Evolutionary conservation across 768 basidiomycete genomes (phyloP), one percentile per base, ranked within the genome.

Genomic region (Neoboletus brunneissimus): DNA sequence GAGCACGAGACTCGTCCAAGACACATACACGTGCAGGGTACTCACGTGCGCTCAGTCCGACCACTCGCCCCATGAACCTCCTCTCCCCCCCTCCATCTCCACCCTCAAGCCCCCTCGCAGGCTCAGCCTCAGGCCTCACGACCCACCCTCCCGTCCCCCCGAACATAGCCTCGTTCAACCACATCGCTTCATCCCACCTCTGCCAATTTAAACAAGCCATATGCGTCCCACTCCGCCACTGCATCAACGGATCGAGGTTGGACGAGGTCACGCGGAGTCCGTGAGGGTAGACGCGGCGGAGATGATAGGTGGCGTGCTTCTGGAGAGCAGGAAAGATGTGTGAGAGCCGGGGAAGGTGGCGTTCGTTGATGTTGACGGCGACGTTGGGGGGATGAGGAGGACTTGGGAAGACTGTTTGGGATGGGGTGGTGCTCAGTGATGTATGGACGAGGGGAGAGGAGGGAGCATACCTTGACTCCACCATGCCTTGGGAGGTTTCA

Each of bases 121-220:
- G 72, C 56, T 74, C 51, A 22, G 54, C 44, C 13, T 60, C 59
- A 1, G 84, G 83, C 59, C 82, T 83, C 34, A 75, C 66, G 1
- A 82, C 77, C 82, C 81, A 86, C 1, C 84, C 85, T 3, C 69
- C 62, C 4, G 76, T 80, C 0, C 81, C 85, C 0, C 76, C 75
- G 62, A 86, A 87, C 78, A 87, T 76, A 0, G 76, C 85, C 65
- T 85, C 86, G 60, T 86, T 85, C 23, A 87, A 64, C 59, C 83
- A 82, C 79, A 82, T 80, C 2, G 79, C 79, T 1, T 59, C 63
- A 62, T 86, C 84, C 60, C 78, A 83, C n/a, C 72, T 73, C 68
- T 86, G 84, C 85, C 85, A 85, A 59, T 86, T 86, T 42, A 86
- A 68, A 37, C 79, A 77, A 1, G 77, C 78, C 11, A 86, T 73